Percentiles rank a stretch among this genome's conserved stretches.
These are phyloP conservation scores for Crithidia sp. DNA, from an alignment of 208 protist genomes.

Conservation along the genomic window DNA sequence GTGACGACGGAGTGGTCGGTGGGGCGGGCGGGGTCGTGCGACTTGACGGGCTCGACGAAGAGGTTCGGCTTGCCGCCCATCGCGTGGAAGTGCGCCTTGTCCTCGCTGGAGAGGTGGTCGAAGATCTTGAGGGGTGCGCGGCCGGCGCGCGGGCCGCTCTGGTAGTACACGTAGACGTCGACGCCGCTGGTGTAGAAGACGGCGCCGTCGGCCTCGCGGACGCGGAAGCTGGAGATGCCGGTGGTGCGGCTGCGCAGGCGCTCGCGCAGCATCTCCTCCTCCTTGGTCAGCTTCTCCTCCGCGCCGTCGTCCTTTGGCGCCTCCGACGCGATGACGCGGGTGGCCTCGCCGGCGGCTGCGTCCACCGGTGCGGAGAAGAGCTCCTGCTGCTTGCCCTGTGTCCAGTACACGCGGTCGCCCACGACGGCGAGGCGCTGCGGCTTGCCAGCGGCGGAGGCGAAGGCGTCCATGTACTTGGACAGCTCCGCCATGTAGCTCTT, in stretches of 20 bases:
- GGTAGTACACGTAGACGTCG: conserved; percentile 72
- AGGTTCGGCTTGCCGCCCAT: conserved; percentile 58
- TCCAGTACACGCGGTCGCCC: conserved; percentile 74
- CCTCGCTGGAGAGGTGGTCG: conserved; percentile 48
- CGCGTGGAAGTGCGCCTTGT: conserved; percentile 43
- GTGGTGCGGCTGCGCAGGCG: conserved; percentile 62
- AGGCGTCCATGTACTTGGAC: conserved; percentile 35
- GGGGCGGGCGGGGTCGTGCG: conserved; percentile 13
- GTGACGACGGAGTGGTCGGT: conserved; percentile 19
- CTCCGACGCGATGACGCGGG: conserved; percentile 31
- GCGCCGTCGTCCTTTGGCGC: conserved; percentile 6
- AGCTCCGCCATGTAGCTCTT: conserved; percentile 59
- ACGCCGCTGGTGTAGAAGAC: conserved; percentile 72
- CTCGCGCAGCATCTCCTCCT: conserved; percentile 87
- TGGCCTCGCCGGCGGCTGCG: conserved; percentile 10
- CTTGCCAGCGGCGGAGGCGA: conserved; percentile 43
- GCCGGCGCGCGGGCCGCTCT: conserved; percentile 37
- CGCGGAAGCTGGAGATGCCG: conserved; percentile 65
- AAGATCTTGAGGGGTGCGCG: conserved; percentile 64
- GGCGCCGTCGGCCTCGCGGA: conserved; percentile 57
- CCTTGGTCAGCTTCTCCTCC: conserved; percentile 53
- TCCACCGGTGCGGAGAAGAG: conserved; percentile 50
- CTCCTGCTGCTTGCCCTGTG: conserved; percentile 77
- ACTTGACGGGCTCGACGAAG: conserved; percentile 45
- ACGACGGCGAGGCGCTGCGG: conserved; percentile 68